A percentile compares a stretch with the other conserved stretches of the same genome.
These are phyloP conservation scores for Venturia nashicola DNA, from an alignment of 2,329 filamentous ascomycete species.

Conservation along the genomic window DNA sequence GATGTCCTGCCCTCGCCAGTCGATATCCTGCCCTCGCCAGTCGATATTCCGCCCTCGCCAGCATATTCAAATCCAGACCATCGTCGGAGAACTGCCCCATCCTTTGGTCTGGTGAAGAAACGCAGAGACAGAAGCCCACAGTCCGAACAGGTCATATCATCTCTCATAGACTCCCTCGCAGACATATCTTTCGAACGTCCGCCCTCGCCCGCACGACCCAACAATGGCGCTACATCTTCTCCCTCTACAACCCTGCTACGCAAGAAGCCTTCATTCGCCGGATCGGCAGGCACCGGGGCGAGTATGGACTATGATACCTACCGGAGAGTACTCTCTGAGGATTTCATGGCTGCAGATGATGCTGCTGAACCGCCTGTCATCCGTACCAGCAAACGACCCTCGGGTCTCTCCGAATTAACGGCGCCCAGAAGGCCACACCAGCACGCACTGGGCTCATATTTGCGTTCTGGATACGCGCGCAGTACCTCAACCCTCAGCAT, in stretches of 20 bases:
- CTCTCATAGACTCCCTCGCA: slow-evolving; percentile 49
- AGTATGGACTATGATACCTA: slow-evolving; percentile 50
- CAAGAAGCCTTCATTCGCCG: slow-evolving; percentile 17
- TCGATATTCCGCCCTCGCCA: background rate
- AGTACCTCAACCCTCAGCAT: slow-evolving; percentile 15
- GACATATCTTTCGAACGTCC: slow-evolving; percentile 37
- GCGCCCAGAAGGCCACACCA: slow-evolving; percentile 35
- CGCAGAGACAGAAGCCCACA: background rate
- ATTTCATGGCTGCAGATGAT: slow-evolving; percentile 41
- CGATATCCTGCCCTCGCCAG: background rate
- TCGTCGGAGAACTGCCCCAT: background rate
- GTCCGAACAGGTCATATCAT: slow-evolving; percentile 46
- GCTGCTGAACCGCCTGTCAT: slow-evolving; percentile 57
- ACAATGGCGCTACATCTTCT: slow-evolving; percentile 18
- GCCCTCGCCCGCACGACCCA: slow-evolving; percentile 27
- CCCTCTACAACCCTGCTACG: slow-evolving; percentile 17
- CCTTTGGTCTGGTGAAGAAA: background rate
- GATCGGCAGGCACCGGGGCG: slow-evolving; percentile 33
- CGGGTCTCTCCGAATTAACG: slow-evolving; percentile 61
- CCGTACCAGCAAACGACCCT: slow-evolving; percentile 70
- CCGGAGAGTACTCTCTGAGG: slow-evolving; percentile 37
- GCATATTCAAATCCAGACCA: background rate
- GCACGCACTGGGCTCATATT: background rate
- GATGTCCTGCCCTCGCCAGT: background rate
- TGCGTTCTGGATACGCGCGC: slow-evolving; percentile 1